Evolutionary conservation across 73 alveolate genomes (phyloP).

Genomic region (Paraurostyla sp.): DNA sequence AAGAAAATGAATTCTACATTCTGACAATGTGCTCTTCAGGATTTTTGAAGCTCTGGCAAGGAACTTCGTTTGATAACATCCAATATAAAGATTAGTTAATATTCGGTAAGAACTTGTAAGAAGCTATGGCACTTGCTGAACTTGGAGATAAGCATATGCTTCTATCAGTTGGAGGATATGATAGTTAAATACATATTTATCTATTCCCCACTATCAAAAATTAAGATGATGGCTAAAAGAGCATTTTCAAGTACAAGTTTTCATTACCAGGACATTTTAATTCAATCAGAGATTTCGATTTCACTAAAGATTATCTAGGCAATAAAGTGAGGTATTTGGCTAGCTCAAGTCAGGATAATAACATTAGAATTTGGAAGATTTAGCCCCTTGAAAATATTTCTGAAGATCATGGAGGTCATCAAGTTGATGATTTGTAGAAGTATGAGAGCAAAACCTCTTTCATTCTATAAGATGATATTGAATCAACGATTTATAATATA

Average conservation of each 20-base stretch:
- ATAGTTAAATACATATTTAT: conserved; percentile 80
- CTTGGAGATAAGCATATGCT: conserved; percentile 78
- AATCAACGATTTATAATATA: conserved; percentile 73
- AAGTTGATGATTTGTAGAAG: conserved; percentile 52
- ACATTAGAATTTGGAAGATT: conserved; percentile 85
- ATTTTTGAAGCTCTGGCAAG: conserved; percentile 58
- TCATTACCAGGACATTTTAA: conserved; percentile 88
- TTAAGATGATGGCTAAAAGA: conserved; percentile 63
- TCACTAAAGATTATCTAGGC: conserved; percentile 67
- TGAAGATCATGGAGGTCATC: conserved; percentile 61
- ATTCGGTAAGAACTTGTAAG: conserved; percentile 86
- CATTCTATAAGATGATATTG: conserved; percentile 77
- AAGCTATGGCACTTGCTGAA: conserved; percentile 75
- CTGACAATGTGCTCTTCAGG: conserved; percentile 65
- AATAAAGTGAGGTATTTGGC: conserved; percentile 77
- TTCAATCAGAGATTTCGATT: conserved; percentile 83
- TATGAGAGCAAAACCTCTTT: conserved; percentile 87
- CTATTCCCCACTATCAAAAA: conserved; percentile 72
- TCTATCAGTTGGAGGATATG: conserved; percentile 90
- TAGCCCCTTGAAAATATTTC: conserved; percentile 60
- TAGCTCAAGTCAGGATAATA: conserved; percentile 83
- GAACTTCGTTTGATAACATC: background rate
- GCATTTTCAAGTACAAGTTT: conserved; percentile 68
- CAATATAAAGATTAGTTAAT: conserved; percentile 55
- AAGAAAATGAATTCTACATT: conserved; percentile 23